Percentiles rank a stretch among this genome's conserved stretches.
These are phyloP conservation scores for Eimeria praecox DNA, from an alignment of 169 alveolate genomes.

Conservation along the genomic window DNA sequence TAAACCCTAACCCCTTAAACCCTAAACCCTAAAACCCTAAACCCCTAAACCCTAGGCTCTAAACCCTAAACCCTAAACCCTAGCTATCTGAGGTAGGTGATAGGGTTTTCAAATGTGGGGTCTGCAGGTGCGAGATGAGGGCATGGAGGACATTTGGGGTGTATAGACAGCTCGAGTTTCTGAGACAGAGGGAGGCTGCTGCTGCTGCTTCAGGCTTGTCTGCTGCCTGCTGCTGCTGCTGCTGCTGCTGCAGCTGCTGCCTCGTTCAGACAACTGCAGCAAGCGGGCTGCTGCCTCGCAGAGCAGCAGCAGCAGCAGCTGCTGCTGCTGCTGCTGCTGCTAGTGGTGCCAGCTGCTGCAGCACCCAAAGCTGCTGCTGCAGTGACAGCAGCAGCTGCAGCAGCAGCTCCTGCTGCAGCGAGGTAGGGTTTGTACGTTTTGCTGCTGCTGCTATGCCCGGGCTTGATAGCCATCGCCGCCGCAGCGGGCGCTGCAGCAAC, in stretches of 20 bases:
- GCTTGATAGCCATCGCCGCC: background rate
- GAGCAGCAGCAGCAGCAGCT: background rate
- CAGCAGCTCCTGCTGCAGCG: conserved; percentile 11
- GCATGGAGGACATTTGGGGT: conserved; percentile 4
- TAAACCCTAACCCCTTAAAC: background rate
- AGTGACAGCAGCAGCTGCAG: conserved; percentile 12
- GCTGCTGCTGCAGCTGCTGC: conserved; percentile 15
- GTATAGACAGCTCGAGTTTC: background rate
- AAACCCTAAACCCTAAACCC: no score
- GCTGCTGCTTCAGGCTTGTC: background rate
- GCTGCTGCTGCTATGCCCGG: background rate
- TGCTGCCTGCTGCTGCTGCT: background rate
- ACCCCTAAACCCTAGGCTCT: background rate
- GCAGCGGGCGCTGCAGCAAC: background rate
- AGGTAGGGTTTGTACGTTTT: background rate
- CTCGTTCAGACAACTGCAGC: no score
- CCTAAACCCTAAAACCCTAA: no score
- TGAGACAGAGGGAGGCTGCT: background rate
- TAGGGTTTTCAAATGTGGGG: background rate
- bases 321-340: background rate
- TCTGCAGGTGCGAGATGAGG: background rate
- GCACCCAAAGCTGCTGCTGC: background rate
- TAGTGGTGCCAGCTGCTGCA: background rate
- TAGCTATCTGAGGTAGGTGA: background rate
- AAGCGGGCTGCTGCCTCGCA: no score